A percentile compares a stretch with the other conserved stretches of the same genome.
These are phyloP conservation scores for Pichia paraexigua DNA, from an alignment of 805 yeast genomes.

Conservation along the genomic window DNA sequence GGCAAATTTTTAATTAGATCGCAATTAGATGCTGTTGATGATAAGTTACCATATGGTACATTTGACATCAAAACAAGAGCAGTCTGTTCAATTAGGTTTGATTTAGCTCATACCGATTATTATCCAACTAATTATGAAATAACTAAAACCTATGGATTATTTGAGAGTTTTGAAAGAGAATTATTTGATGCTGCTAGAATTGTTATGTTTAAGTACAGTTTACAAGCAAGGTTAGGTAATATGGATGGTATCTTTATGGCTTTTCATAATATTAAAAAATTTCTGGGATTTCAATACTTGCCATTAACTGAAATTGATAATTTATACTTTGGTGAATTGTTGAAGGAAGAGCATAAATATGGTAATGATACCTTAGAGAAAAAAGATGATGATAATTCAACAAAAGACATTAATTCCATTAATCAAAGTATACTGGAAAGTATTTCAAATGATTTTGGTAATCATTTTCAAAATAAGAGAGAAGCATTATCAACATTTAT, in stretches of 20 bases:
- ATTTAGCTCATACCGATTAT: slow-evolving; percentile 45
- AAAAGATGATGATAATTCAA: not conserved
- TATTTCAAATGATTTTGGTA: slow-evolving; percentile 22
- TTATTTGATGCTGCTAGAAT: slow-evolving; percentile 65
- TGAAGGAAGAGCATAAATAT: slow-evolving; percentile 1
- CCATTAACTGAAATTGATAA: slow-evolving; percentile 68
- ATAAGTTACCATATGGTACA: slow-evolving; percentile 74
- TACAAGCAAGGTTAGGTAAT: slow-evolving; percentile 90
- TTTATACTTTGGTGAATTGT: slow-evolving; percentile 41
- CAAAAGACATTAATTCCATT: not conserved
- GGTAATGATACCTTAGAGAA: slow-evolving; percentile 4
- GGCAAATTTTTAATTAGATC: slow-evolving; percentile 78
- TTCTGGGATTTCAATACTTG: slow-evolving; percentile 87
- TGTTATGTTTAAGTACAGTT: slow-evolving; percentile 72
- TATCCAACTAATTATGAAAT: slow-evolving; percentile 64
- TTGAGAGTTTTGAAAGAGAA: slow-evolving; percentile 81
- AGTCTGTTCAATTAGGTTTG: slow-evolving; percentile 76
- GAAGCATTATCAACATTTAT: slow-evolving; percentile 37
- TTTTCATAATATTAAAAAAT: slow-evolving; percentile 70
- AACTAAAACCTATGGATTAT: slow-evolving; percentile 49
- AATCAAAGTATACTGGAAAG: slow-evolving; percentile 10
- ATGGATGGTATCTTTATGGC: slow-evolving; percentile 97
- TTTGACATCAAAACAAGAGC: slow-evolving; percentile 93
- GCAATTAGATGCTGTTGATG: slow-evolving; percentile 78
- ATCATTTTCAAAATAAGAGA: slow-evolving; percentile 25